phyloP scores from a whole-genome alignment of 108 stramenopile species.

The Chaetoceros tenuissimus region DNA sequence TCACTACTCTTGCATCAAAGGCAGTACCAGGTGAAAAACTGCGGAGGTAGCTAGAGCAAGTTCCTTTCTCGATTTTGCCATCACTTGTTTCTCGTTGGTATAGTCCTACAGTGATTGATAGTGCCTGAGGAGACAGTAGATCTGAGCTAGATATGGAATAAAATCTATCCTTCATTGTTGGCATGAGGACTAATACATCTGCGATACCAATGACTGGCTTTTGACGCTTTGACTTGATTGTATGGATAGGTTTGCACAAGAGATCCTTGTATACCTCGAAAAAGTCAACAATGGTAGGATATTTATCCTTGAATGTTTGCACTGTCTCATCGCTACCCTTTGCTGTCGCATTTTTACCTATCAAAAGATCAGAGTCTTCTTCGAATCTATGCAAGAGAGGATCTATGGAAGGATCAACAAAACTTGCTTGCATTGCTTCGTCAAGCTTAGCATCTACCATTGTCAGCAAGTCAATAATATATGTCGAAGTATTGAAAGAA shows the following conservation, averaged over 20 bases:
- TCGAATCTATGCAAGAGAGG: no score
- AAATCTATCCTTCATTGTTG: constrained; percentile 8
- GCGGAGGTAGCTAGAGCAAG: constrained; percentile 18
- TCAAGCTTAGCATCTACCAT: not conserved
- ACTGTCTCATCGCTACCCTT: not conserved
- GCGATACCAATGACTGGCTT: not conserved
- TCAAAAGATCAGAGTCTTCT: no score
- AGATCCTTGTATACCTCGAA: constrained; percentile 4
- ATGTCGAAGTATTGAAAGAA: not conserved
- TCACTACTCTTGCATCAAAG: not conserved
- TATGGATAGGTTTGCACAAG: not conserved
- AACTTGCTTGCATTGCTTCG: no score
- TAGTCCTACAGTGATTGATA: constrained; percentile 18
- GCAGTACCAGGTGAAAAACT: not conserved
- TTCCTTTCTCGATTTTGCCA: constrained; percentile 1
- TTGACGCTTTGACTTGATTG: no score
- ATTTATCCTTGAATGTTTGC: not conserved
- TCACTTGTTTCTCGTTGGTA: not conserved
- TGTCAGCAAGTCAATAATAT: not conserved
- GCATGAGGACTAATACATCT: constrained; percentile 9
- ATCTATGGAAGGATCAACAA: no score
- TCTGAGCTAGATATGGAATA: constrained; percentile 17
- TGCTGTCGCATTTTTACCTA: not conserved
- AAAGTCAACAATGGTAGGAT: constrained; percentile 5
- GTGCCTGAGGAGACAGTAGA: not conserved